Conservation (phyloP, 2,329 filamentous ascomycete species). For the Westerdykella ornata region DNA sequence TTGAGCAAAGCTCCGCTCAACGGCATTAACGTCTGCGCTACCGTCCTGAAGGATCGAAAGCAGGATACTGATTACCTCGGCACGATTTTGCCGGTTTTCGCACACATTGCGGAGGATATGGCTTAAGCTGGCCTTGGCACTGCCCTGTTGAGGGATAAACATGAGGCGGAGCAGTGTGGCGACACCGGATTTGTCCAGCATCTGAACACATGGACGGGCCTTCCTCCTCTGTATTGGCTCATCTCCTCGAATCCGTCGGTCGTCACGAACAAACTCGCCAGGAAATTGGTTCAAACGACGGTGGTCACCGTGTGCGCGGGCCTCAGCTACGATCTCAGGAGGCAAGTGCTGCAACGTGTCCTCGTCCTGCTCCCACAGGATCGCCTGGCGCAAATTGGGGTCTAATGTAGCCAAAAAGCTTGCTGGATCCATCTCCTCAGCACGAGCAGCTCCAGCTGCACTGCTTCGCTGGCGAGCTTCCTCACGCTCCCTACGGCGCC, state of each 20-base stretch:
- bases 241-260: conserved; percentile 30
- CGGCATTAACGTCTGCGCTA: conserved; percentile 83
- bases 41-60: conserved; percentile 93
- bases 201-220: conserved; percentile 74
- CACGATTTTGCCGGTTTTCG: conserved; percentile 90
- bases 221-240: conserved; percentile 57
- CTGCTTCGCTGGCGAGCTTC: conserved; percentile 64
- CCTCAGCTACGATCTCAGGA: conserved; percentile 78
- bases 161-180: conserved; percentile 96
- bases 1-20: conserved; percentile 92
- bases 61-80: conserved; percentile 87
- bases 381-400: conserved; percentile 73
- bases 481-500: conserved; percentile 79
- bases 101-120: conserved; percentile 86
- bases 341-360: conserved; percentile 78
- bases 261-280: conserved; percentile 11
- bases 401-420: conserved; percentile 89
- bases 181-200: conserved; percentile 92
- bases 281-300: conserved; percentile 49
- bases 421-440: conserved; percentile 83
- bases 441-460: conserved; percentile 45
- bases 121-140: conserved; percentile 75
- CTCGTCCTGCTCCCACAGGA: conserved; percentile 86
- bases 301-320: conserved; percentile 60
- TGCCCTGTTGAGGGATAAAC: conserved; percentile 91